phyloP scores from a whole-genome alignment of 495 filamentous ascomycete genomes.

The Penicillium robsamsonii region DNA sequence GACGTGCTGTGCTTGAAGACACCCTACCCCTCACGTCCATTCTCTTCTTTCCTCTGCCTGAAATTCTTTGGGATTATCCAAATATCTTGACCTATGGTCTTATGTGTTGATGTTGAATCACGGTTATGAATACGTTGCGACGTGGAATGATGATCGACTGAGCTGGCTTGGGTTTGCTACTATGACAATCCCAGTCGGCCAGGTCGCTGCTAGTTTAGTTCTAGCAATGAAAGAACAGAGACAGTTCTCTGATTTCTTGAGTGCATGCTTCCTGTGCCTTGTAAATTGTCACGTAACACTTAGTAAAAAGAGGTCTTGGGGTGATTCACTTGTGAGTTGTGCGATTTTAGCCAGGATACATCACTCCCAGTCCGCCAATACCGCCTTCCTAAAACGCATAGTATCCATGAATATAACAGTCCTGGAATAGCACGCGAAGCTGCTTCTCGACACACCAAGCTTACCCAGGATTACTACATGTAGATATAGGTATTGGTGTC shows the following conservation, averaged over 20 bases:
- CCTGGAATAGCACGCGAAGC: no score
- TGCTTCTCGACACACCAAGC: no score
- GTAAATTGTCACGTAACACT: neutral
- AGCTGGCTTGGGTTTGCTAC: conserved; percentile 1
- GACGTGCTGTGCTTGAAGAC: conserved; percentile 13
- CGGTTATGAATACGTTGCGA: conserved; percentile 34
- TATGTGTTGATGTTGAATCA: conserved; percentile 34
- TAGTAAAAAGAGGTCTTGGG: neutral
- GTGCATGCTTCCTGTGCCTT: neutral
- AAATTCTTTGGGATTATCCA: conserved; percentile 18
- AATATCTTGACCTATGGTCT: conserved; percentile 19
- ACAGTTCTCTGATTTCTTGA: conserved; percentile 9
- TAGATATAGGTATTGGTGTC: no score
- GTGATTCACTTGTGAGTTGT: neutral
- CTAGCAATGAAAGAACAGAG: conserved; percentile 25
- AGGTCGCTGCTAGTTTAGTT: conserved; percentile 22
- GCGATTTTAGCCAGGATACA: neutral
- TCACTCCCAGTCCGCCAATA: no score
- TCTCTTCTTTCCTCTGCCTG: conserved; percentile 14
- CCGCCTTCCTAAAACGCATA: no score
- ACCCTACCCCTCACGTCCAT: conserved; percentile 8
- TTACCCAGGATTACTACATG: no score
- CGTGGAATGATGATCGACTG: conserved; percentile 32
- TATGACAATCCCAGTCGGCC: conserved; percentile 1
- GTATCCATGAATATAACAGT: no score